Conservation (phyloP, 352 stramenopile genomes). For the Phytopythium boreale region DNA sequence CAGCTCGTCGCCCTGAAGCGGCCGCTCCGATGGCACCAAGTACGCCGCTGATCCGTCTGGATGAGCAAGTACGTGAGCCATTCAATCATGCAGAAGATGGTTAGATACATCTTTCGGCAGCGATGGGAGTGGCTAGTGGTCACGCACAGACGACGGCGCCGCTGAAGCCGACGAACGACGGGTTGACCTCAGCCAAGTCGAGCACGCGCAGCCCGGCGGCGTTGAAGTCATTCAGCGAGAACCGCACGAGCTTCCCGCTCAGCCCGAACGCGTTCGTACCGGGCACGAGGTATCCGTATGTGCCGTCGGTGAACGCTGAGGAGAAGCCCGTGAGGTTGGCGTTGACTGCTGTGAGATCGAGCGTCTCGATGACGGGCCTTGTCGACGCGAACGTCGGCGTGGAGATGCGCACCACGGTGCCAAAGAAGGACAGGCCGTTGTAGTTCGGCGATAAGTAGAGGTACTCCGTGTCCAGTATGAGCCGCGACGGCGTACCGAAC, state of each 20-base stretch:
- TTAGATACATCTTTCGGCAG: too few relatives aligned
- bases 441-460: slow-evolving; percentile 70
- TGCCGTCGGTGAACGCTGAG: slow-evolving; percentile 50
- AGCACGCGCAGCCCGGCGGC: slow-evolving; percentile 39
- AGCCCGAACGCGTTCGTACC: slow-evolving; percentile 51
- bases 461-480: slow-evolving; percentile 52
- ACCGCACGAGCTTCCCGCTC: slow-evolving; percentile 59
- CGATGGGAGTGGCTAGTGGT: background rate
- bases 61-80: background rate
- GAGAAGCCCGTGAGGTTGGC: slow-evolving; percentile 47
- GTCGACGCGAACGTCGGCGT: slow-evolving; percentile 44
- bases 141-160: slow-evolving; percentile 54
- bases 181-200: slow-evolving; percentile 45
- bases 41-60: slow-evolving; percentile 64
- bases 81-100: background rate
- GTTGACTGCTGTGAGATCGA: slow-evolving; percentile 47
- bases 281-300: slow-evolving; percentile 69
- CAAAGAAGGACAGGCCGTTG: slow-evolving; percentile 50
- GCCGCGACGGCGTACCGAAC: slow-evolving; percentile 26
- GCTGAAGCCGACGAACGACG: slow-evolving; percentile 64
- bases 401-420: slow-evolving; percentile 52
- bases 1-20: slow-evolving; percentile 41
- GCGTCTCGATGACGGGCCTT: slow-evolving; percentile 45
- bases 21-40: slow-evolving; percentile 48
- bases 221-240: slow-evolving; percentile 45